Base-by-base conservation (phyloP, 148 eudicot genomes). In the Diospyros kaki region DNA sequence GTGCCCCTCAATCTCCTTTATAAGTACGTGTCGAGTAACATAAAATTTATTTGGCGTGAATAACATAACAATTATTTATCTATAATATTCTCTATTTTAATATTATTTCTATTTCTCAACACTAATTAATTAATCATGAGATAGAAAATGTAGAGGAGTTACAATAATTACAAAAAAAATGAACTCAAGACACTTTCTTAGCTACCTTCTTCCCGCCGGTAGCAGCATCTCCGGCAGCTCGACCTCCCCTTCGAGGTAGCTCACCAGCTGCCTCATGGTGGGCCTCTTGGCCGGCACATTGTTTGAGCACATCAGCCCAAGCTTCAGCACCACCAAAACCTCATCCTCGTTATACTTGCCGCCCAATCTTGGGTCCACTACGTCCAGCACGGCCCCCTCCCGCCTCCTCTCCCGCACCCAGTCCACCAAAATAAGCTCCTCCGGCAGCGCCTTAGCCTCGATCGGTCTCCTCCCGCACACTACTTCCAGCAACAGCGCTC, bases 271-370 rank as follows among this genome's bases (percentile, higher is more conserved):
- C 46, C 80, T 72, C 86, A 83, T 83, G 5, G 13, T 78, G 3
- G 88, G 88, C 73, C 86, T 78, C 6, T 28, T 56, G 18, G 58
- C 63, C 5, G 88, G 62, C 51, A 61, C 73, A 0, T 42, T 50
- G 71, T 78, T 61, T 2, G 73, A 50, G 44, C 88, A 85, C 1
- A 85, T 56, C 77, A 85, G 44, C 11, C 84, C 88, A 7, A 83
- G 58, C 67, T 80, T 85, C 74, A 85, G 58, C 3, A 67, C 80
- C 68, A 85, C 8, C 52, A 5, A 14, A 11, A 66, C 39, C 14
- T 66, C 69, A 41, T 1, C 17, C 17, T 5, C 11, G 1, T 3
- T 10, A 46, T 4, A 66, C 4, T 66, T 12, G 3, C 28, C 28
- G 1, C 12, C 53, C 53, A 66, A 66, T 4, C 14, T 46, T 7